Conservation (phyloP, 2,329 filamentous ascomycete genomes). For the Venturia carpophila region DNA sequence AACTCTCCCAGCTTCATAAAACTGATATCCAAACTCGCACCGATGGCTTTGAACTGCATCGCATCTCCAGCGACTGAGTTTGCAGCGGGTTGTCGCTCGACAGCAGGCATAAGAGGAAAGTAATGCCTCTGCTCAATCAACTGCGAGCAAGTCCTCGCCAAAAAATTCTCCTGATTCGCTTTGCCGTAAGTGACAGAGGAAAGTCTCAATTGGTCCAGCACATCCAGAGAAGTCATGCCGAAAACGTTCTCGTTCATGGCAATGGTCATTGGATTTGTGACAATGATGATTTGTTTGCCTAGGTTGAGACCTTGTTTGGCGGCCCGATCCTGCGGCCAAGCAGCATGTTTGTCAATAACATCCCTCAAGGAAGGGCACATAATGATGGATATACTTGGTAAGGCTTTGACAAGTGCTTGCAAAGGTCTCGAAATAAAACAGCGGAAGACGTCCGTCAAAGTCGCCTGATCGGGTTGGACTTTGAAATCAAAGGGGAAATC, state of each 20-base stretch:
- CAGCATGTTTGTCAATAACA: constrained; percentile 71
- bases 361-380: constrained; percentile 79
- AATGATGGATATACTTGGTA: constrained; percentile 74
- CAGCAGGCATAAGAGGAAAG: constrained; percentile 79
- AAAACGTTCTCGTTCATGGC: constrained; percentile 81
- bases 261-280: constrained; percentile 86
- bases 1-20: constrained; percentile 89
- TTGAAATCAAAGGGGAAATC: constrained; percentile 35
- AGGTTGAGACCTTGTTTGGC: constrained; percentile 65
- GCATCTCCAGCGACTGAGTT: constrained; percentile 31
- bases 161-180: constrained; percentile 50
- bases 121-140: constrained; percentile 87
- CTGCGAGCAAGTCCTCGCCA: constrained; percentile 66
- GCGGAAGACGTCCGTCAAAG: constrained; percentile 75
- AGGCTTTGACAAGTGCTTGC: constrained; percentile 58
- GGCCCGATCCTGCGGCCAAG: constrained; percentile 75
- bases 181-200: constrained; percentile 60
- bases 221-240: constrained; percentile 75
- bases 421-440: constrained; percentile 69
- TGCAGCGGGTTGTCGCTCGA: constrained; percentile 55
- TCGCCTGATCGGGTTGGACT: constrained; percentile 59
- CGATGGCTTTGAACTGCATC: constrained; percentile 39
- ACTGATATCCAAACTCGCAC: constrained; percentile 71
- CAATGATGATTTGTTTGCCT: constrained; percentile 62
- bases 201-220: constrained; percentile 70